Evolutionary conservation across 1,139 yeast species (phyloP), one percentile per base, ranked within the genome.

Genomic region (Magnusiomyces magnusii): DNA sequence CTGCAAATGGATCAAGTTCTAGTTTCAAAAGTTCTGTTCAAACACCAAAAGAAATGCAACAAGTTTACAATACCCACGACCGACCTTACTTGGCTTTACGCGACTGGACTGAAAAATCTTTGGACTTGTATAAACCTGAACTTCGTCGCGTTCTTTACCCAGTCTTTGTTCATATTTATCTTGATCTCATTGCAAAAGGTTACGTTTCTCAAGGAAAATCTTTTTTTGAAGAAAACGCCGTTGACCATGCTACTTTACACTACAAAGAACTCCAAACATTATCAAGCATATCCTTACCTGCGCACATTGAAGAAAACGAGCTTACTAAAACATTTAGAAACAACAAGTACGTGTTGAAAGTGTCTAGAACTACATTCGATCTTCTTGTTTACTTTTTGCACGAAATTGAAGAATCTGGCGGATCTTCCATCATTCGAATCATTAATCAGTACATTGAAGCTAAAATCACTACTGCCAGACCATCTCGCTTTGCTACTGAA

Each of bases 391-490:
- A 89, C 71, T 93, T 91, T 67, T 75, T 95, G 60, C 96, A 90
- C 70, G 98, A 93, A 69, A 89, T 90, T 69, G 98, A 91, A 73
- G 87, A 89, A 7, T 86, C 86, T 57, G 98, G 98, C 44, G 99
- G 99, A 2, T 87, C 95, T 2, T 81, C 92, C 53, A 78, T 92
- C 59, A 89, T 93, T 59, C 79, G 97, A 64, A 80, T 91, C 58
- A 85, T 95, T 63, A 93, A 93, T 74, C 95, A 91, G 73, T 85
- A 90, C 70, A 78, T 95, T 65, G 85, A 88, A 61, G 87, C 95
- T 15, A 80, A 83, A 61, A 84, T 76, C 27, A 67, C 73, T 1
- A 63, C 73, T 15, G 66, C 71, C n/a, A 67, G 76, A 19, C 77
- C 79, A 2, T 65, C 67, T 51, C 60, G 73, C 3, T 66, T 63